Conservation (phyloP, 768 basidiomycete species). For the Lactifluus pinguis region DNA sequence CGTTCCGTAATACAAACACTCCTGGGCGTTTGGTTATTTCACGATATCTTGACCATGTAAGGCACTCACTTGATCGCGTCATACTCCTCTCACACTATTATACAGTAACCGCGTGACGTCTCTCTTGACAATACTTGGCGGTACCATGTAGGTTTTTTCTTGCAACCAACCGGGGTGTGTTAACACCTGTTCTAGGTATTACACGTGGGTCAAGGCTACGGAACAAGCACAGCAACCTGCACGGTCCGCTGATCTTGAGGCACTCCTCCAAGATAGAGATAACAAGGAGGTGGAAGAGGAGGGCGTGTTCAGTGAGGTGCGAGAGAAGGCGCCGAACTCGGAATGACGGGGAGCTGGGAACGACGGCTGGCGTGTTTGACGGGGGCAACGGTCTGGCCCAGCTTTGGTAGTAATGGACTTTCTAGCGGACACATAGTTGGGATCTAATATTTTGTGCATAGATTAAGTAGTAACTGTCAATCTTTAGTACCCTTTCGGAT, state of each 20-base stretch:
- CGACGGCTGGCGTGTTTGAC: not conserved
- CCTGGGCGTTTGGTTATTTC: constrained; percentile 68
- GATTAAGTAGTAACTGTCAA: not conserved
- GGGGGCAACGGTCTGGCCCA: not conserved
- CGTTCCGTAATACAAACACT: constrained; percentile 79
- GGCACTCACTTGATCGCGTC: constrained; percentile 23
- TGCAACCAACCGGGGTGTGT: not conserved
- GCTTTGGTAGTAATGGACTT: not conserved
- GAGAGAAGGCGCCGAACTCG: constrained; percentile 18
- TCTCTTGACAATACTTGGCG: constrained; percentile 52
- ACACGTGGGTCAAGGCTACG: constrained; percentile 46
- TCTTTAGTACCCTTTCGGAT: too few species aligned
- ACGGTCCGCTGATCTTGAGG: constrained; percentile 34
- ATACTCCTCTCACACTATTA: not conserved
- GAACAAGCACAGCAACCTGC: constrained; percentile 25
- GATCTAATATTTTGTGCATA: not conserved
- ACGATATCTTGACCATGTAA: constrained; percentile 64
- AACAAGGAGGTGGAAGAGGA: constrained; percentile 20
- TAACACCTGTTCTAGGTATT: constrained; percentile 33
- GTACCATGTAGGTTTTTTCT: constrained; percentile 48
- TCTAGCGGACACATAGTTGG: not conserved
- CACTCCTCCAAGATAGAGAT: constrained; percentile 22
- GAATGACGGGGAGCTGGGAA: not conserved
- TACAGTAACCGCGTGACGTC: constrained; percentile 17
- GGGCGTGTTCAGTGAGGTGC: constrained; percentile 22